Percentiles rank a stretch among this genome's conserved stretches.
phyloP scores from a whole-genome alignment of 306 rosid species.

The Vigna unguiculata region DNA sequence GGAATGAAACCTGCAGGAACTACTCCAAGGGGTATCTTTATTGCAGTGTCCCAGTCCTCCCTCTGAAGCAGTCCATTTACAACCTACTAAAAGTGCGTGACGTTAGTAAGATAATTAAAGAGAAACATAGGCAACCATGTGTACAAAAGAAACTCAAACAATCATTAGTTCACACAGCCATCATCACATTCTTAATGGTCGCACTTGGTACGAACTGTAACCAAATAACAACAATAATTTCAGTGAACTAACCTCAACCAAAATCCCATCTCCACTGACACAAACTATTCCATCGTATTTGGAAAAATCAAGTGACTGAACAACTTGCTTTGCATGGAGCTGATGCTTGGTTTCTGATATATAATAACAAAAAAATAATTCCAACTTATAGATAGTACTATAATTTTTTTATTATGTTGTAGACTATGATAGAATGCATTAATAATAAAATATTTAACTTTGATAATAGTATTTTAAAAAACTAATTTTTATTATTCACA shows the following conservation, averaged over 20 bases:
- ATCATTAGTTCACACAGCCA: not conserved
- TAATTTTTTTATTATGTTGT: not conserved
- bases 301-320: constrained; percentile 57
- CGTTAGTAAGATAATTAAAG: constrained; percentile 47
- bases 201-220: not conserved
- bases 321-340: constrained; percentile 80
- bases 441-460: not conserved
- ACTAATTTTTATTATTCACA: too few relatives aligned
- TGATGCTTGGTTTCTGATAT: constrained; percentile 72
- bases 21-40: constrained; percentile 79
- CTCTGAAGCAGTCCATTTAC: constrained; percentile 79
- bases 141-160: not conserved
- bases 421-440: not conserved
- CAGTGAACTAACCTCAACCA: constrained; percentile 65
- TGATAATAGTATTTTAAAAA: not conserved
- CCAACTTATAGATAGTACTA: not conserved
- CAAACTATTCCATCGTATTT: constrained; percentile 77
- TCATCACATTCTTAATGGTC: not conserved
- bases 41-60: constrained; percentile 77
- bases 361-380: not conserved
- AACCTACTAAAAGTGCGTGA: constrained; percentile 66
- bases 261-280: constrained; percentile 87
- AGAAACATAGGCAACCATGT: constrained; percentile 1
- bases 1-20: constrained; percentile 76
- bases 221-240: not conserved